phyloP scores from a whole-genome alignment of 1,139 yeast species.

The Lodderomyces pseudojiufengensis region DNA sequence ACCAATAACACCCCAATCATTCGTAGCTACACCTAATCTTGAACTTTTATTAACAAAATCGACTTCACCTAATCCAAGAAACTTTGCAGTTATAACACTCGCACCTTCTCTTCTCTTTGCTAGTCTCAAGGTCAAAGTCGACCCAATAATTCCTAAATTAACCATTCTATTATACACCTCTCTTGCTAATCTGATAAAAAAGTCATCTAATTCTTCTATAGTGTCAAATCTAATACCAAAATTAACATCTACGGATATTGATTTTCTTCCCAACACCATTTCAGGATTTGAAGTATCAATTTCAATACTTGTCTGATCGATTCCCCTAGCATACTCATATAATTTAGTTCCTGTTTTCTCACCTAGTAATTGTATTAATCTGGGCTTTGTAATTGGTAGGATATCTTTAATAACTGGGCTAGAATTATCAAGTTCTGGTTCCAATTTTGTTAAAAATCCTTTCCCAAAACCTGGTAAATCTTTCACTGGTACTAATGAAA shows the following conservation, averaged over 20 bases:
- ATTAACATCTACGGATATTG: constrained; percentile 84
- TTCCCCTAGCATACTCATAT: constrained; percentile 58
- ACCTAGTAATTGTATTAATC: constrained; percentile 54
- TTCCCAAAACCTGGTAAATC: constrained; percentile 87
- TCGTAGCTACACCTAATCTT: constrained; percentile 60
- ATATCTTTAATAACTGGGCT: constrained; percentile 30
- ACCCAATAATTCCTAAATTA: constrained; percentile 48
- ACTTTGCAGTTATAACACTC: constrained; percentile 72
- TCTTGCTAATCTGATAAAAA: constrained; percentile 52
- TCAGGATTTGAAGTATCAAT: constrained; percentile 44
- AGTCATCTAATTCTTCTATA: constrained; percentile 57
- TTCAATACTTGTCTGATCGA: constrained; percentile 58
- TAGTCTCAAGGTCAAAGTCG: constrained; percentile 58
- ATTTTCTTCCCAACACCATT: constrained; percentile 53
- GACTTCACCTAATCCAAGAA: constrained; percentile 80
- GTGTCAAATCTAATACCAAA: constrained; percentile 81
- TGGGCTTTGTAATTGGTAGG: constrained; percentile 26
- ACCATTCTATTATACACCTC: constrained; percentile 58
- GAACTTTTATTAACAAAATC: constrained; percentile 59
- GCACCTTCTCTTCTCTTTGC: constrained; percentile 64
- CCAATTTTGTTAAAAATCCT: constrained; percentile 30
- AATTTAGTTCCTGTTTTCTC: constrained; percentile 65
- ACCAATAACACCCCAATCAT: constrained; percentile 58
- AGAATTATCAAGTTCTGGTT: constrained; percentile 6
- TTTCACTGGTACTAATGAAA: constrained; percentile 43